Evolutionary conservation across 2,329 filamentous ascomycete genomes (phyloP), one percentile per base, ranked within the genome.

Genomic region (Aquanectria penicillioides): DNA sequence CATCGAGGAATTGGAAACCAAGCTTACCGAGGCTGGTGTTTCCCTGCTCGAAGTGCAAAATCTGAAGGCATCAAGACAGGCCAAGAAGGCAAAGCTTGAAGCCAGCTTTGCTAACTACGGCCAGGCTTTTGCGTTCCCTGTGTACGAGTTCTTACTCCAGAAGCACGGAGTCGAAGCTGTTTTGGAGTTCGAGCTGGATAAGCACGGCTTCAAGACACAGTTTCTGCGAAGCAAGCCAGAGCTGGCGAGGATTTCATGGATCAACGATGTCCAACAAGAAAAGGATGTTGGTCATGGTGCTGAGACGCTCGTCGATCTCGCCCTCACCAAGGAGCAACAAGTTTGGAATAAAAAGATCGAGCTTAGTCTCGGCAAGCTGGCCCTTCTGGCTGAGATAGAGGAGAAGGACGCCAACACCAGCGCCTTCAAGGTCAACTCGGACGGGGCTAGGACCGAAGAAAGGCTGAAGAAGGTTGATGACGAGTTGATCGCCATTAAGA

Each of bases 281-380:
- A 83, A 88, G 57, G 88, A 97, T 68, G 93, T 93, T 62, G 81
- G 86, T 11, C 84, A 86, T 54, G 94, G 94, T 10, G 89, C 90
- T 5, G 79, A 86, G 36, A 90, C 89, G 1, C 82, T 99, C 41
- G 80, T 91, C 37, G 80, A 86, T 7, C 82, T 94, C 17, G 93
- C 92, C 0, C 79, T 89, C 17, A 82, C 83, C 46, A 86, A 87
- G 51, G 94, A 97, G 74, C 85, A 87, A 49, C 90, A 94, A 67
- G 78, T 95, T 4, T 98, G 94, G 94, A 93, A 88, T 77, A 96
- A 97, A 79, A 95, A 96, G 75, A 91, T 97, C 28, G 91, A 98
- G 75, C 80, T 98, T 22, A 97, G 93, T 59, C 82, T 99, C 33
- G 91, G 92, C 29, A 98, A 97, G 76, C 83, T 99, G 41, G 86